A percentile compares a stretch with the other conserved stretches of the same genome.
These are phyloP conservation scores for Entomortierella parvispora DNA, from an alignment of 192 early-diverging fungal species.

Conservation along the genomic window DNA sequence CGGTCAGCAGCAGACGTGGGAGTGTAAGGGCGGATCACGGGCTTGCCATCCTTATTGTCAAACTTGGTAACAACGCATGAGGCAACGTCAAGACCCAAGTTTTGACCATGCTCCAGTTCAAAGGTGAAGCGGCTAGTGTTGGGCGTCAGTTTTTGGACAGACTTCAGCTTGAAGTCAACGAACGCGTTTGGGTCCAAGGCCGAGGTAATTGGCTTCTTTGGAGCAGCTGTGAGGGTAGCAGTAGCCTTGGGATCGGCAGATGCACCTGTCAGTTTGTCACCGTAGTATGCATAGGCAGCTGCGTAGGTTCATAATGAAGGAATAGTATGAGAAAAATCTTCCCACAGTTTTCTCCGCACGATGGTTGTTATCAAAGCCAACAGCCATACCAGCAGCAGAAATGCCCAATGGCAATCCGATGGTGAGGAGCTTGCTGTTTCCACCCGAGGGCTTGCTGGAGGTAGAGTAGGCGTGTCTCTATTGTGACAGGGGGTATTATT, in stretches of 20 bases:
- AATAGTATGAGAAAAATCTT: background rate
- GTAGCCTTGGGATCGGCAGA: background rate
- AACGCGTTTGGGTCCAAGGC: slow-evolving; percentile 63
- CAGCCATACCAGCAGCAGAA: slow-evolving; percentile 27
- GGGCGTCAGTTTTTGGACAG: slow-evolving; percentile 27
- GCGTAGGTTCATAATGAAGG: background rate
- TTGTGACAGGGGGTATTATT: background rate
- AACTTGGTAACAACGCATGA: slow-evolving; percentile 83
- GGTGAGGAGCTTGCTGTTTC: slow-evolving; percentile 35
- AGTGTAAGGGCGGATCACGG: slow-evolving; percentile 83
- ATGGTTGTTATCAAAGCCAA: background rate
- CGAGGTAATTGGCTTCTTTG: slow-evolving; percentile 24
- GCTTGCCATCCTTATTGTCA: slow-evolving; percentile 68
- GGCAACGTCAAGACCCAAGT: slow-evolving; percentile 79
- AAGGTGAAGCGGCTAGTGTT: slow-evolving; percentile 41
- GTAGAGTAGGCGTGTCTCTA: slow-evolving; percentile 48
- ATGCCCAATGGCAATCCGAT: slow-evolving; percentile 36
- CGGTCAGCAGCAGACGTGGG: slow-evolving; percentile 64
- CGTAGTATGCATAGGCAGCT: slow-evolving; percentile 47
- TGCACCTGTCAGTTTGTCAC: slow-evolving; percentile 34
- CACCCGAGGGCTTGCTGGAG: slow-evolving; percentile 35
- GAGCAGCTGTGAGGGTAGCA: slow-evolving; percentile 14
- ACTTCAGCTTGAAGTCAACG: slow-evolving; percentile 63
- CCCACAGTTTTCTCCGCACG: background rate
- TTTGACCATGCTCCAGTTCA: slow-evolving; percentile 54